A percentile compares a stretch with the other conserved stretches of the same genome.
These are phyloP conservation scores for Monosporascus sp. DNA, from an alignment of 2,329 filamentous ascomycete species.

Conservation along the genomic window DNA sequence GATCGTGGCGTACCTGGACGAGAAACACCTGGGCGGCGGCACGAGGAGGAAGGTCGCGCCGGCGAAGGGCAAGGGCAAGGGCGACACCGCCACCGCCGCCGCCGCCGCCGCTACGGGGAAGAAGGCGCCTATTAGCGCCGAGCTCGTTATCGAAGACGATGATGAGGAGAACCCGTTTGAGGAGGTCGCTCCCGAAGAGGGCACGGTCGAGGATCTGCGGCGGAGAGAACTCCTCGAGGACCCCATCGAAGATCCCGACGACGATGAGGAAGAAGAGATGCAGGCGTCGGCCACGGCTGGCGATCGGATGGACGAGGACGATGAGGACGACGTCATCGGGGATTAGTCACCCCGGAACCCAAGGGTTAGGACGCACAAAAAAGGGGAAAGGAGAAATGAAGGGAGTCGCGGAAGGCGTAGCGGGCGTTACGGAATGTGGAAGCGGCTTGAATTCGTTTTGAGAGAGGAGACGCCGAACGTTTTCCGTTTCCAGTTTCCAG, in stretches of 20 bases:
- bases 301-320: slow-evolving; percentile 26
- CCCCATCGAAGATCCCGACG: slow-evolving; percentile 36
- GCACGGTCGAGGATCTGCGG: slow-evolving; percentile 52
- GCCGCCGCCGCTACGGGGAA: slow-evolving; percentile 26
- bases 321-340: slow-evolving; percentile 33
- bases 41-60: slow-evolving; percentile 36
- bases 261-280: slow-evolving; percentile 25
- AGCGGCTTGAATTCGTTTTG: no score
- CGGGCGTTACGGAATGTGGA: no score
- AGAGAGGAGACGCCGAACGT: no score
- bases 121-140: slow-evolving; percentile 38
- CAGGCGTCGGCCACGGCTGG: slow-evolving; percentile 11
- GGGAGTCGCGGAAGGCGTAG: no score
- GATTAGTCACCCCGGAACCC: slow-evolving; percentile 24
- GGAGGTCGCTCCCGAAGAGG: slow-evolving; percentile 51
- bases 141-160: slow-evolving; percentile 41
- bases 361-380: no score
- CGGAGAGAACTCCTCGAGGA: slow-evolving; percentile 51
- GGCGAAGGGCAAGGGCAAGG: slow-evolving; percentile 38
- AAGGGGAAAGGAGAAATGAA: no score
- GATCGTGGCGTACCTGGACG: slow-evolving; percentile 74
- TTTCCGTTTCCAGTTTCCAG: no score
- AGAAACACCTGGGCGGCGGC: slow-evolving; percentile 50
- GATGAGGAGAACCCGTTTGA: slow-evolving; percentile 40
- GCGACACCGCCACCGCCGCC: slow-evolving; percentile 2